Percentiles rank a stretch among this genome's conserved stretches.
phyloP scores from a whole-genome alignment of 441 rosid genomes.

The Hura crepitans region DNA sequence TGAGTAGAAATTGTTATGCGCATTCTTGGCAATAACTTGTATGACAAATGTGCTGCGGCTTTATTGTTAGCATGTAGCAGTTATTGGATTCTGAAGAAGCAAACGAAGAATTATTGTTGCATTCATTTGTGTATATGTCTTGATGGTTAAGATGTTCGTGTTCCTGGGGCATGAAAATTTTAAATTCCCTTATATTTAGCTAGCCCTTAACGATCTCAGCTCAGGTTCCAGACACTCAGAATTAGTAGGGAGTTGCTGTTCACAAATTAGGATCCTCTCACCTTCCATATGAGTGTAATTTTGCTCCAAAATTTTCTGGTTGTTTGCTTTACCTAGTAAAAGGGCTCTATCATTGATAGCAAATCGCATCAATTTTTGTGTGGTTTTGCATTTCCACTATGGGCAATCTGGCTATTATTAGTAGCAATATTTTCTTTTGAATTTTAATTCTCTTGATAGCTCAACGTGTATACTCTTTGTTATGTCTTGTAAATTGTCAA shows the following conservation, averaged over 20 bases:
- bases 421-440: not conserved
- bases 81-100: too few relatives aligned
- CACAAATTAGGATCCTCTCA: not conserved
- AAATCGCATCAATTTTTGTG: not conserved
- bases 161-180: not conserved
- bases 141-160: too few relatives aligned
- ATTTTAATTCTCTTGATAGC: not conserved
- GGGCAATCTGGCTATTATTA: not conserved
- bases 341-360: not conserved
- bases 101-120: too few relatives aligned
- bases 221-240: not conserved
- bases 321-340: not conserved
- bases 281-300: not conserved
- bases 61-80: not conserved
- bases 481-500: not conserved
- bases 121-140: too few relatives aligned
- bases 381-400: not conserved
- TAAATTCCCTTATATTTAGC: not conserved
- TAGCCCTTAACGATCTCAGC: not conserved
- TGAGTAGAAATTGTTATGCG: not conserved
- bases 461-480: too few relatives aligned
- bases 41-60: not conserved
- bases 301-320: not conserved
- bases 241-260: not conserved
- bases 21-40: not conserved